These are phyloP conservation scores for Dunaliella sp. DNA, from an alignment of 139 green algal species.

Conservation along the genomic window DNA sequence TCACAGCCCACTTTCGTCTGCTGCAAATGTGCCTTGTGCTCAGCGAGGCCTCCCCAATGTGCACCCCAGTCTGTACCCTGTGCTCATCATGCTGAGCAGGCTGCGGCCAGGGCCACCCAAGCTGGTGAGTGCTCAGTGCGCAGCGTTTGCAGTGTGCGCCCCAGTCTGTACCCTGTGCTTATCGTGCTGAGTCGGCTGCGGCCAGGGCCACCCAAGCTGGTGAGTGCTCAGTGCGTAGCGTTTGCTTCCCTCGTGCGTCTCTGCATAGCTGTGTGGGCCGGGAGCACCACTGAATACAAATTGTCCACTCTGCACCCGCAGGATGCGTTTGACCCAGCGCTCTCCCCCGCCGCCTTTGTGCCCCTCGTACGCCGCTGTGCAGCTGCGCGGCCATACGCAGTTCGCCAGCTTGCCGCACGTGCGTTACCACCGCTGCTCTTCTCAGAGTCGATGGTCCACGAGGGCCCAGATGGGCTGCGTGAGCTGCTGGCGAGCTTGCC, in stretches of 20 bases:
- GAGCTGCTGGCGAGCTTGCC: conserved; percentile 1
- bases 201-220: conserved; percentile 16
- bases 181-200: conserved; percentile 76
- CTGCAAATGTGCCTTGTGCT: no score
- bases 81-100: conserved; percentile 81
- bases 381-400: conserved; percentile 43
- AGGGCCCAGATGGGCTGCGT: background rate
- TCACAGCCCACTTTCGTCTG: no score
- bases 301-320: no score
- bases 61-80: conserved; percentile 75
- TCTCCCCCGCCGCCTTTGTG: conserved; percentile 62
- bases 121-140: background rate
- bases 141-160: conserved; percentile 53
- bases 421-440: conserved; percentile 70
- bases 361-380: conserved; percentile 57
- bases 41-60: conserved; percentile 17
- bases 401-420: conserved; percentile 67
- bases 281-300: no score
- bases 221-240: no score
- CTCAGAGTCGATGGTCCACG: conserved; percentile 22
- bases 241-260: no score
- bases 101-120: conserved; percentile 42
- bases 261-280: no score
- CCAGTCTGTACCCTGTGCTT: conserved; percentile 78
- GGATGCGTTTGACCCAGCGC: background rate